Evolutionary conservation across 2,329 filamentous ascomycete species (phyloP), one percentile per base, ranked within the genome.

Genomic region (Didymella glomerata): DNA sequence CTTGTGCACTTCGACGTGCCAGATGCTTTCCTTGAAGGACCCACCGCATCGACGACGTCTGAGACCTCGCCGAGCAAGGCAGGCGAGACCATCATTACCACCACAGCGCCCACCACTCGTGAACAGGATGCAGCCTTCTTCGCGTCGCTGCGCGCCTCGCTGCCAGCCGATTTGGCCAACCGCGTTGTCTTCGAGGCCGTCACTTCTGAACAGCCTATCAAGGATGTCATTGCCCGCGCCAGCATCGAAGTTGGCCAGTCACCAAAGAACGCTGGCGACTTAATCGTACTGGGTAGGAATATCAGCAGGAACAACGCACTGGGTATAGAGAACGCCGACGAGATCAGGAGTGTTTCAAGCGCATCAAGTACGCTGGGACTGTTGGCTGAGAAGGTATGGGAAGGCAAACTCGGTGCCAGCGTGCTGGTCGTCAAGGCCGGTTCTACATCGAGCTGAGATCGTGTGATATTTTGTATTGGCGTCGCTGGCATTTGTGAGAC

Each of bases 341-440:
- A 24, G 78, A 64, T 64, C 32, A 69, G 61, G 70, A 74, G 55
- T 28, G 52, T 54, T 32, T 72, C 75, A 2, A 48, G 64, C 6
- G 76, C 71, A 5, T 70, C 67, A 20, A 78, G 76, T 49, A 86
- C 85, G 25, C 69, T 90, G 32, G 88, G 89, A 10, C 77, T 80
- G n/a, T 78, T 88, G 28, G 86, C 85, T 10, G 84, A 88, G 72
- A 81, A 83, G 56, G 76, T 90, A n/a, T 82, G 87, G 42, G 82
- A 82, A 50, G 81, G 81, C 44, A 84, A 83, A 13, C 76, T 90
- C n/a, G 84, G 83, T 63, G 86, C 88, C 0, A 92, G 90, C 74
- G 78, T 93, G 25, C 78, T 93, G 52, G 85, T 93, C 54, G 82
- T 93, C 27, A 88, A 92, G 77, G 89, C 88, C 24, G 72, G 70